A percentile compares a stretch with the other conserved stretches of the same genome.
These are phyloP conservation scores for Suillus discolor DNA, from an alignment of 768 basidiomycete species.

Conservation along the genomic window DNA sequence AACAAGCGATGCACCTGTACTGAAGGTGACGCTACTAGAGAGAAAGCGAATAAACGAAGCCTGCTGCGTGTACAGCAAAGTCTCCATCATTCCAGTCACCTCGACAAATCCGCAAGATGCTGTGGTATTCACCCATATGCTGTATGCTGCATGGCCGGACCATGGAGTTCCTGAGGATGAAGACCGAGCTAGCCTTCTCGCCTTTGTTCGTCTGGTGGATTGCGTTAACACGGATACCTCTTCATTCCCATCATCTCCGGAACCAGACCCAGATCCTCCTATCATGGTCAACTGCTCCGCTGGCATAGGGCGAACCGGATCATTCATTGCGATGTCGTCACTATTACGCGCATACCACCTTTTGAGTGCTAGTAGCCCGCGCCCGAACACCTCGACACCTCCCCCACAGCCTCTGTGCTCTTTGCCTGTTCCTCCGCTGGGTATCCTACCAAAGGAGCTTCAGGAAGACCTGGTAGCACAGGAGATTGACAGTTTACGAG, in stretches of 20 bases:
- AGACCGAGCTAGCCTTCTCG: constrained; percentile 60
- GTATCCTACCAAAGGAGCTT: constrained; percentile 51
- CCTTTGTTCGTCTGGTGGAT: constrained; percentile 69
- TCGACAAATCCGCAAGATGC: constrained; percentile 29
- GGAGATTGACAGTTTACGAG: constrained; percentile 78
- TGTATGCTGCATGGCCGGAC: constrained; percentile 83
- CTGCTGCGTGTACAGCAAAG: constrained; percentile 60
- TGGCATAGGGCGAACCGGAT: constrained; percentile 84
- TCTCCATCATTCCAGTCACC: constrained; percentile 51
- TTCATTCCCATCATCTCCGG: constrained; percentile 22
- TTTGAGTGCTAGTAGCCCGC: constrained; percentile 32
- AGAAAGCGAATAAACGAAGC: constrained; percentile 52
- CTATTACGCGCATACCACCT: constrained; percentile 65
- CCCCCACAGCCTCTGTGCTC: constrained; percentile 28
- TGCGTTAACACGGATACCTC: constrained; percentile 53
- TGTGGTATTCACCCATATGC: constrained; percentile 66
- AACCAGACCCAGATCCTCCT: constrained; percentile 65
- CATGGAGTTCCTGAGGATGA: constrained; percentile 73
- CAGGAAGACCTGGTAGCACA: constrained; percentile 60
- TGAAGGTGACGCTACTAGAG: constrained; percentile 61
- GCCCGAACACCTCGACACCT: constrained; percentile 28
- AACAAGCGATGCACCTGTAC: constrained; percentile 40
- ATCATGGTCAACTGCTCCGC: constrained; percentile 86
- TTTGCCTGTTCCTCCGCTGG: constrained; percentile 56
- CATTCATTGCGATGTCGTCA: constrained; percentile 81